phyloP scores from a whole-genome alignment of 805 yeast genomes.

The Metschnikowia arizonensis region DNA sequence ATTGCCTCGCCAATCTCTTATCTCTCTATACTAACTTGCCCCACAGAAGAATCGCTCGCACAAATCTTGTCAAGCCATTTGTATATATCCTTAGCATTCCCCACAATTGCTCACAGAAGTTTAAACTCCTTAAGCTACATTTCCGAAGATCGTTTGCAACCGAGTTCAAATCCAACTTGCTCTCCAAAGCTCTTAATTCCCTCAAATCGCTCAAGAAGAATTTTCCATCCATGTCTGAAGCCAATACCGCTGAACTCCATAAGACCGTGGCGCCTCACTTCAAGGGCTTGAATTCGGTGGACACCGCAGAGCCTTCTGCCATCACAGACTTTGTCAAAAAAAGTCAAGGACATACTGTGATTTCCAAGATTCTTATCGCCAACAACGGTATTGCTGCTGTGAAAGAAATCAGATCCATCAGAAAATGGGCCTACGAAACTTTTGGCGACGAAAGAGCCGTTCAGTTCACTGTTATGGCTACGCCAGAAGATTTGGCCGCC shows the following conservation, averaged over 20 bases:
- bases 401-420: conserved; percentile 92
- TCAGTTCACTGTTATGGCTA: conserved; percentile 96
- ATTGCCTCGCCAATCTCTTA: background rate
- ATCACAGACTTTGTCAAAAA: conserved; percentile 80
- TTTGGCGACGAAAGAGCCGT: conserved; percentile 93
- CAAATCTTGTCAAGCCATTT: conserved; percentile 4
- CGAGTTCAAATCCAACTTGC: background rate
- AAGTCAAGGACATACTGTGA: conserved; percentile 94
- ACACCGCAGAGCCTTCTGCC: conserved; percentile 68
- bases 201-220: background rate
- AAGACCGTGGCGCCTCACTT: conserved; percentile 63
- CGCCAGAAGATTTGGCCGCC: conserved; percentile 97
- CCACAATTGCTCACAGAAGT: background rate
- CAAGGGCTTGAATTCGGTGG: conserved; percentile 75
- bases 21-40: background rate
- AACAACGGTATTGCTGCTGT: conserved; percentile 99
- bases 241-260: conserved; percentile 18
- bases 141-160: conserved; percentile 1
- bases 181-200: conserved; percentile 1
- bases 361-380: conserved; percentile 83
- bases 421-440: conserved; percentile 99
- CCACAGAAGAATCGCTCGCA: conserved; percentile 6
- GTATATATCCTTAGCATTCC: conserved; percentile 4
- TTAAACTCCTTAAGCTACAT: background rate
- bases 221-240: conserved; percentile 15